phyloP scores from a whole-genome alignment of 2,329 filamentous ascomycete species.

The Pseudofabraea citricarpa region DNA sequence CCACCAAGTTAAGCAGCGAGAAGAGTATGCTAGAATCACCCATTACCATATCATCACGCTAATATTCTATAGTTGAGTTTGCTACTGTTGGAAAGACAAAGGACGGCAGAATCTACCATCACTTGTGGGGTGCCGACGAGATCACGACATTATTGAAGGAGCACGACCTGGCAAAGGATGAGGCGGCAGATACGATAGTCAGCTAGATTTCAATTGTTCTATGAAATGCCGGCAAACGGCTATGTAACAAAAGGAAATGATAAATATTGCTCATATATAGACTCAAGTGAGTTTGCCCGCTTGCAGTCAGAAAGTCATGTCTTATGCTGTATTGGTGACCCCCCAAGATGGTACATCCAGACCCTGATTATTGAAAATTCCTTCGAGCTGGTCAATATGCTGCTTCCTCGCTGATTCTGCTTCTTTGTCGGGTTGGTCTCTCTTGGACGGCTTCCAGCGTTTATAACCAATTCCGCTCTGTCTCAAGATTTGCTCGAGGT shows the following conservation, averaged over 20 bases:
- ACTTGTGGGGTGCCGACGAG: slow-evolving; percentile 94
- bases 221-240: slow-evolving; percentile 7
- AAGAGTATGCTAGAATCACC: slow-evolving; percentile 67
- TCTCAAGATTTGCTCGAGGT: too few species aligned
- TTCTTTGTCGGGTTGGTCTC: too few species aligned
- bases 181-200: slow-evolving; percentile 35
- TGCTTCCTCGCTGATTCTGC: too few species aligned
- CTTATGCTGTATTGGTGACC: too few species aligned
- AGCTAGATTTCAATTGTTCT: slow-evolving; percentile 18
- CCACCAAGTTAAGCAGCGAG: slow-evolving; percentile 96
- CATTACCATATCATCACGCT: slow-evolving; percentile 6
- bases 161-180: slow-evolving; percentile 88
- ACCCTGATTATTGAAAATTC: too few species aligned
- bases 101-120: slow-evolving; percentile 95
- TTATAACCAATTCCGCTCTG: too few species aligned
- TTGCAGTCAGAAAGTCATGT: too few species aligned
- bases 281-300: too few species aligned
- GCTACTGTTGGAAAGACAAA: slow-evolving; percentile 95
- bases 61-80: slow-evolving; percentile 71
- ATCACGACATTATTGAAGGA: slow-evolving; percentile 92
- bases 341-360: too few species aligned
- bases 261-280: too few species aligned
- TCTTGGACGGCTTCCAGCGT: too few species aligned
- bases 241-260: slow-evolving; percentile 25
- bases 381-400: too few species aligned